Conservation (phyloP, 192 early-diverging fungal species). For the Podila verticillata region DNA sequence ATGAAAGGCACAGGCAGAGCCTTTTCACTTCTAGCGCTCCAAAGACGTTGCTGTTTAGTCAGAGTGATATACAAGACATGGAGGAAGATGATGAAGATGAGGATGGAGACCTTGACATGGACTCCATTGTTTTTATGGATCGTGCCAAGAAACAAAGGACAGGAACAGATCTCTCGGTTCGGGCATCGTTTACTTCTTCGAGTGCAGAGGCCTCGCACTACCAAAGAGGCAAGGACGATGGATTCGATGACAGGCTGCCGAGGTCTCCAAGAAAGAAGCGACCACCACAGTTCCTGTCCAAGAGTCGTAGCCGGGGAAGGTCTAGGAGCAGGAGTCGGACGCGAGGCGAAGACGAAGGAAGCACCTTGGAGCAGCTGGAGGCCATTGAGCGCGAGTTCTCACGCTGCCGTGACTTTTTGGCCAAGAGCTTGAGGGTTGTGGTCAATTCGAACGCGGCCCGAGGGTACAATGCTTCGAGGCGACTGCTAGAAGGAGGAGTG, state of each 20-base stretch:
- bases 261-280: not conserved
- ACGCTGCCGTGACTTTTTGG: slow-evolving; percentile 33
- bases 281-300: not conserved
- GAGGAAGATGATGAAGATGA: slow-evolving; percentile 3
- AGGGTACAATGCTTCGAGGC: slow-evolving; percentile 11
- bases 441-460: slow-evolving; percentile 39
- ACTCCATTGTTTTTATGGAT: not conserved
- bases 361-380: slow-evolving; percentile 13
- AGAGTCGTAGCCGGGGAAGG: not conserved
- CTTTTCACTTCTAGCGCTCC: no score
- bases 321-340: not conserved
- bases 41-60: not conserved
- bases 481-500: not conserved
- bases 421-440: slow-evolving; percentile 31
- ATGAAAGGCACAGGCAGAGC: not conserved
- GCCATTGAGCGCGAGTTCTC: slow-evolving; percentile 39
- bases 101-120: not conserved
- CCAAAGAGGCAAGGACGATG: not conserved
- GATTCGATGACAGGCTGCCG: not conserved
- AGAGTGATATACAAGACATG: not conserved
- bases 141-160: slow-evolving; percentile 25
- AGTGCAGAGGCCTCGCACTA: not conserved
- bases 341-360: no score
- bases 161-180: not conserved
- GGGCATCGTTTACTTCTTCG: not conserved